These are phyloP conservation scores for Phytophthora cactorum DNA, from an alignment of 352 stramenopile species.

Conservation along the genomic window DNA sequence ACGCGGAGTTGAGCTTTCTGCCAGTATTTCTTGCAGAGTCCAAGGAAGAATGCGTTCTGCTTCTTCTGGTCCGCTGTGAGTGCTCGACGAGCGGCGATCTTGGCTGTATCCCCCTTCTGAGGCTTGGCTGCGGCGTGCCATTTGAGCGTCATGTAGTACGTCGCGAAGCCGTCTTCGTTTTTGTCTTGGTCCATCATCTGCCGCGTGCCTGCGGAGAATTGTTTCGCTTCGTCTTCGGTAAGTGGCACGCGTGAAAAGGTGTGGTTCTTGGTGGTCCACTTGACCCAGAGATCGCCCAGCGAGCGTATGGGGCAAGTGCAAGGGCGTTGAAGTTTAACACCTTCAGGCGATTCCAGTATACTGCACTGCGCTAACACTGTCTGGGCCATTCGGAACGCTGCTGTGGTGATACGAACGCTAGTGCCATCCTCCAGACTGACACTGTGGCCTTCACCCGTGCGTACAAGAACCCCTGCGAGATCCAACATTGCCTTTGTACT, in stretches of 20 bases:
- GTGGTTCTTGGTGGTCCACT: conserved; percentile 80
- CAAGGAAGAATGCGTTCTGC: conserved; percentile 79
- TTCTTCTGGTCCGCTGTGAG: conserved; percentile 80
- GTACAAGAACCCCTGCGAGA: conserved; percentile 56
- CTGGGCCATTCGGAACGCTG: conserved; percentile 65
- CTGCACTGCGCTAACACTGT: conserved; percentile 76
- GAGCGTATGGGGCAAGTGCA: conserved; percentile 76
- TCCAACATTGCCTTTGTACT: conserved; percentile 42
- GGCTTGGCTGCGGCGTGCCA: conserved; percentile 84
- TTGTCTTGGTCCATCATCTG: conserved; percentile 84
- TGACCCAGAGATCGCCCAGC: conserved; percentile 83
- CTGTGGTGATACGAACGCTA: conserved; percentile 53
- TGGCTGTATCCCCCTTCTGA: conserved; percentile 86
- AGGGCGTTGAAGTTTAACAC: conserved; percentile 68
- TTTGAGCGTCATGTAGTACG: conserved; percentile 86
- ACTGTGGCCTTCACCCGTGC: conserved; percentile 56
- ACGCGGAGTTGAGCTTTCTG: conserved; percentile 72
- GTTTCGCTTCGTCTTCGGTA: conserved; percentile 54
- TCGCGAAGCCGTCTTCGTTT: conserved; percentile 46
- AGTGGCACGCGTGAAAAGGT: conserved; percentile 77
- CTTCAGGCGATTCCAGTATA: conserved; percentile 61
- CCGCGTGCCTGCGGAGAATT: conserved; percentile 77
- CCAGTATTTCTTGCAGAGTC: conserved; percentile 80
- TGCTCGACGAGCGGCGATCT: conserved; percentile 71
- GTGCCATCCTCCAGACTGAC: conserved; percentile 33